A percentile compares a stretch with the other conserved stretches of the same genome.
Evolutionary conservation across 208 protist species (phyloP).

Genomic region (Wallacemonas sp.): DNA sequence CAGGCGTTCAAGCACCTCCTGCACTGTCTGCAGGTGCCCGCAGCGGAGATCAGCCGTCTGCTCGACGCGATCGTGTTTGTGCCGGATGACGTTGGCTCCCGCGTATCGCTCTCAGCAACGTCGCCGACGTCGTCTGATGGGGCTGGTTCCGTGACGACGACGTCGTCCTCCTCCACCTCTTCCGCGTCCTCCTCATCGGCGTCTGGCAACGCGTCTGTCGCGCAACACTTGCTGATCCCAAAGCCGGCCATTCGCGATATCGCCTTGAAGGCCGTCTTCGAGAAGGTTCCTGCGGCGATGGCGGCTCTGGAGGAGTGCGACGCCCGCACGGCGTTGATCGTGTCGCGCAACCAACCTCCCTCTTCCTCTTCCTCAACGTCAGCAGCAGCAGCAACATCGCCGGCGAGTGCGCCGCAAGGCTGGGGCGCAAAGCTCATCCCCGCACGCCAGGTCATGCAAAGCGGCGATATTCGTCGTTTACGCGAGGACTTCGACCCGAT

Average conservation of each 20-base stretch:
- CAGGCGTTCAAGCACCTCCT: conserved; percentile 82
- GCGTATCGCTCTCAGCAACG: conserved; percentile 14
- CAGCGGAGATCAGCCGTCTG: conserved; percentile 46
- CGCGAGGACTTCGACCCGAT: conserved; percentile 88
- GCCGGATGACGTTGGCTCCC: conserved; percentile 31
- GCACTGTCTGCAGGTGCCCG: conserved; percentile 62
- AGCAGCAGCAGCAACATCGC: too few species aligned
- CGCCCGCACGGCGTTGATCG: conserved; percentile 54
- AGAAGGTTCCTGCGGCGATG: conserved; percentile 61
- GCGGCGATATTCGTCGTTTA: conserved; percentile 64
- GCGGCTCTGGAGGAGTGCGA: conserved; percentile 58
- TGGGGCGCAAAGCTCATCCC: conserved; percentile 8
- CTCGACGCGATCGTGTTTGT: conserved; percentile 71
- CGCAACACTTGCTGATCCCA: conserved; percentile 77
- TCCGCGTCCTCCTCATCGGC: neutral
- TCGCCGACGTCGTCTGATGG: too few species aligned
- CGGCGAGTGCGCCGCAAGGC: too few species aligned
- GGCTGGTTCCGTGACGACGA: too few species aligned
- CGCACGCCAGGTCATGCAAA: conserved; percentile 50
- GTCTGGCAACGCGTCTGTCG: conserved; percentile 29
- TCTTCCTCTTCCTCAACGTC: conserved; percentile 14
- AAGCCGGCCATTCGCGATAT: conserved; percentile 73
- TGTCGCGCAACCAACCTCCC: conserved; percentile 23
- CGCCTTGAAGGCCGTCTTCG: conserved; percentile 61
- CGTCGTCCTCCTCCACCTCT: neutral